These are phyloP conservation scores for Kluyveromyces sp. DNA, from an alignment of 1,139 yeast species.

Conservation along the genomic window DNA sequence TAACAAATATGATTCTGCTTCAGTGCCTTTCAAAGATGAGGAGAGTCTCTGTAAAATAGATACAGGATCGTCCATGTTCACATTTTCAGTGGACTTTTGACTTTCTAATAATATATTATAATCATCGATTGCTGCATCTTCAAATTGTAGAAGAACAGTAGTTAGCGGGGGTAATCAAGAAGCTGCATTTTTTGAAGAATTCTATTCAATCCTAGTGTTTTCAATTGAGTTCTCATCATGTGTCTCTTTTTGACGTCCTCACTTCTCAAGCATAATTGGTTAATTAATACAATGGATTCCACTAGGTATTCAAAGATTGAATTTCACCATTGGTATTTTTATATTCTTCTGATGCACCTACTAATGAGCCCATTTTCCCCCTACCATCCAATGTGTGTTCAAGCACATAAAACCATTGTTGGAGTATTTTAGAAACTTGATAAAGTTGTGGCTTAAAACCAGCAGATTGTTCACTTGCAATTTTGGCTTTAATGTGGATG, in stretches of 20 bases:
- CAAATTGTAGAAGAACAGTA: constrained; percentile 59
- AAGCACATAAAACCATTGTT: constrained; percentile 75
- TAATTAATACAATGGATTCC: constrained; percentile 69
- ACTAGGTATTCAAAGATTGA: constrained; percentile 73
- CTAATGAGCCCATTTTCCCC: constrained; percentile 83
- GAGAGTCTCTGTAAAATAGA: constrained; percentile 63
- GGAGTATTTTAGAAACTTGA: constrained; percentile 49
- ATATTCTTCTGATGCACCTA: constrained; percentile 89
- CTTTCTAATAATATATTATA: constrained; percentile 54
- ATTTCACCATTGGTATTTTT: constrained; percentile 54
- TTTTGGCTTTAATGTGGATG: constrained; percentile 46
- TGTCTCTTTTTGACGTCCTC: constrained; percentile 60
- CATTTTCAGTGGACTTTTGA: constrained; percentile 52
- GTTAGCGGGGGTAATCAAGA: constrained; percentile 57
- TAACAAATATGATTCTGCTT: constrained; percentile 61
- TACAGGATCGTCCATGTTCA: constrained; percentile 68
- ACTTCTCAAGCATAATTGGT: constrained; percentile 62
- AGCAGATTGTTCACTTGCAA: constrained; percentile 23
- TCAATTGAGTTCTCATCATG: constrained; percentile 68
- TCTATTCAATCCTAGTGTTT: constrained; percentile 65
- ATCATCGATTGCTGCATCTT: constrained; percentile 62
- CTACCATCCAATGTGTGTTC: constrained; percentile 75
- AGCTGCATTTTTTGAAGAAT: constrained; percentile 55
- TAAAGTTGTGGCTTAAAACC: constrained; percentile 20
- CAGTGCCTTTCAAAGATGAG: constrained; percentile 63